A percentile compares a stretch with the other conserved stretches of the same genome.
phyloP scores from a whole-genome alignment of 306 rosid species.

The Acacia confusa region DNA sequence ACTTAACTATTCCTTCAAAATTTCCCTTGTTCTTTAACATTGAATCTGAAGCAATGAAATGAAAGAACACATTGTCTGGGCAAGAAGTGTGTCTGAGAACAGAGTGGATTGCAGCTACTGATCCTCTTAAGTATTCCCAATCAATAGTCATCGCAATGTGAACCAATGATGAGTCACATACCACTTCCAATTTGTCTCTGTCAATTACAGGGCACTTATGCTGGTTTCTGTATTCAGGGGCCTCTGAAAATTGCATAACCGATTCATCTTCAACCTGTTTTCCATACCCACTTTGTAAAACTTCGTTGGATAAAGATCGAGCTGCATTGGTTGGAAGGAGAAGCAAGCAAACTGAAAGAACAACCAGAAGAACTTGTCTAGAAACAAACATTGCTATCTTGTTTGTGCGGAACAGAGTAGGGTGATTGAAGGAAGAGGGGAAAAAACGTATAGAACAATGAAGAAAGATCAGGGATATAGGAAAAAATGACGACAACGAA shows the following conservation, averaged over 20 bases:
- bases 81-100: constrained; percentile 73
- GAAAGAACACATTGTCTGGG: constrained; percentile 78
- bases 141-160: constrained; percentile 88
- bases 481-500: constrained; percentile 6
- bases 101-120: constrained; percentile 83
- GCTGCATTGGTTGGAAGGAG: constrained; percentile 36
- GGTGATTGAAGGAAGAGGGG: neutral
- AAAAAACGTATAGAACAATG: neutral
- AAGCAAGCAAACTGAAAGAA: constrained; percentile 24
- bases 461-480: neutral
- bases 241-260: constrained; percentile 50
- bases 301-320: constrained; percentile 44
- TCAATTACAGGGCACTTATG: constrained; percentile 41
- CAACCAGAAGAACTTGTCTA: constrained; percentile 29
- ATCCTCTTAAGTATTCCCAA: constrained; percentile 70
- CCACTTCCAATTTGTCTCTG: neutral
- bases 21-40: constrained; percentile 31
- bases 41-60: constrained; percentile 79
- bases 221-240: constrained; percentile 65
- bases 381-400: constrained; percentile 36
- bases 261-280: constrained; percentile 24
- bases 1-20: constrained; percentile 38
- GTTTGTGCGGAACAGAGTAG: neutral
- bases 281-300: constrained; percentile 19
- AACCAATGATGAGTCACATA: constrained; percentile 57